phyloP scores from a whole-genome alignment of 768 basidiomycete genomes.

The Phanerochaete sordida region DNA sequence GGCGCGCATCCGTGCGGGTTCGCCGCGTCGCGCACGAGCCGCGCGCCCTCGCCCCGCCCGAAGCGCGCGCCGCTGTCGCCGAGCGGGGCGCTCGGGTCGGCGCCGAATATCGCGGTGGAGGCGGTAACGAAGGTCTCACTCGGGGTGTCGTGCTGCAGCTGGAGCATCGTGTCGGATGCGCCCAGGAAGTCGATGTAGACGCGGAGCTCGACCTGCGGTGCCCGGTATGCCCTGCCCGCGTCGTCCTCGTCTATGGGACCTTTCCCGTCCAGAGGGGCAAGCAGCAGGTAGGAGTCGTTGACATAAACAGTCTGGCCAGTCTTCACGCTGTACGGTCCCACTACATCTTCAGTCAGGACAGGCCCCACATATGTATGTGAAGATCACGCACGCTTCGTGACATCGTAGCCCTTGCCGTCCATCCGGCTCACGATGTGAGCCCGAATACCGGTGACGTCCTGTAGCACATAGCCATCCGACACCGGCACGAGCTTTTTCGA shows the following conservation, averaged over 20 bases:
- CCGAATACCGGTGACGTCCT: slow-evolving; percentile 76
- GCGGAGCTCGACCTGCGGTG: slow-evolving; percentile 52
- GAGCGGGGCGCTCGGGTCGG: slow-evolving; percentile 41
- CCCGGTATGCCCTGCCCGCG: slow-evolving; percentile 18
- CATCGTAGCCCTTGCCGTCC: slow-evolving; percentile 83
- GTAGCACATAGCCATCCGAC: slow-evolving; percentile 68
- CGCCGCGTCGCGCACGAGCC: slow-evolving; percentile 44
- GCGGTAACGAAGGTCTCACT: slow-evolving; percentile 53
- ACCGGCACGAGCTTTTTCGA: slow-evolving; percentile 59
- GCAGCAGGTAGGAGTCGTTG: slow-evolving; percentile 55
- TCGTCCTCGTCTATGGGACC: slow-evolving; percentile 20
- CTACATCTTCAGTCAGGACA: slow-evolving; percentile 33
- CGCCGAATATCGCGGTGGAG: slow-evolving; percentile 70
- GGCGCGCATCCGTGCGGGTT: slow-evolving; percentile 61
- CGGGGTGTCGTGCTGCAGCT: slow-evolving; percentile 32
- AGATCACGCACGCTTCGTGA: slow-evolving; percentile 65
- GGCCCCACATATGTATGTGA: background rate
- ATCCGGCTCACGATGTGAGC: slow-evolving; percentile 74
- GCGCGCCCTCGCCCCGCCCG: slow-evolving; percentile 48
- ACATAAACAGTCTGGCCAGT: slow-evolving; percentile 82
- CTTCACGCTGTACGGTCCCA: slow-evolving; percentile 78
- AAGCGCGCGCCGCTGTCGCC: slow-evolving; percentile 38
- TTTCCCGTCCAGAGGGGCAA: slow-evolving; percentile 30
- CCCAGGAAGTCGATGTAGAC: slow-evolving; percentile 55
- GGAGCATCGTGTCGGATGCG: slow-evolving; percentile 37